phyloP scores from a whole-genome alignment of 805 yeast species.

The Kurtzmaniella cleridarum region DNA sequence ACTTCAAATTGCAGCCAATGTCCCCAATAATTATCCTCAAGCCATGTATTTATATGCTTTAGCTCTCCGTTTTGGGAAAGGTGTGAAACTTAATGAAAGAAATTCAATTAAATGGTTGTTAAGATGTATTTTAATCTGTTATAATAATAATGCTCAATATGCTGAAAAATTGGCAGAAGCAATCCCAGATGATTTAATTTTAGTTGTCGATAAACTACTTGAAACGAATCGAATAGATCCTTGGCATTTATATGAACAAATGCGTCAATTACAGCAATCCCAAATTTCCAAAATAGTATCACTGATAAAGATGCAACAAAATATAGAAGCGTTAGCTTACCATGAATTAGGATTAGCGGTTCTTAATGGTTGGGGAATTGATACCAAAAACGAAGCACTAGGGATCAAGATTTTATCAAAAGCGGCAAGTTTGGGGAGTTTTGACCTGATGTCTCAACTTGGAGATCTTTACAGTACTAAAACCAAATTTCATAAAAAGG shows the following conservation, averaged over 20 bases:
- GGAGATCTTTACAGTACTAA: constrained; percentile 65
- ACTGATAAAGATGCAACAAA: constrained; percentile 33
- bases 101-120: constrained; percentile 58
- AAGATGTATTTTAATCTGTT: constrained; percentile 31
- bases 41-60: constrained; percentile 69
- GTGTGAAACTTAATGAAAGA: constrained; percentile 50
- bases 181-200: constrained; percentile 24
- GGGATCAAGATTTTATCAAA: constrained; percentile 58
- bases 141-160: constrained; percentile 7
- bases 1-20: constrained; percentile 56
- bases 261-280: constrained; percentile 16
- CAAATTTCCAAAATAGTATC: constrained; percentile 23
- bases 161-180: constrained; percentile 21
- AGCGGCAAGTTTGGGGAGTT: constrained; percentile 63
- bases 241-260: constrained; percentile 16
- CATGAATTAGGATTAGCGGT: constrained; percentile 59
- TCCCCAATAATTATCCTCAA: constrained; percentile 47
- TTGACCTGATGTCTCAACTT: constrained; percentile 63
- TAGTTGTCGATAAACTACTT: constrained; percentile 19
- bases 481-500: constrained; percentile 51
- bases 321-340: constrained; percentile 44
- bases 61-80: constrained; percentile 65
- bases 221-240: constrained; percentile 22
- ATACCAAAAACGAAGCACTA: constrained; percentile 44
- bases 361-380: constrained; percentile 51